phyloP scores from a whole-genome alignment of 805 yeast genomes.

The Grigorovia yakushimaensis region DNA sequence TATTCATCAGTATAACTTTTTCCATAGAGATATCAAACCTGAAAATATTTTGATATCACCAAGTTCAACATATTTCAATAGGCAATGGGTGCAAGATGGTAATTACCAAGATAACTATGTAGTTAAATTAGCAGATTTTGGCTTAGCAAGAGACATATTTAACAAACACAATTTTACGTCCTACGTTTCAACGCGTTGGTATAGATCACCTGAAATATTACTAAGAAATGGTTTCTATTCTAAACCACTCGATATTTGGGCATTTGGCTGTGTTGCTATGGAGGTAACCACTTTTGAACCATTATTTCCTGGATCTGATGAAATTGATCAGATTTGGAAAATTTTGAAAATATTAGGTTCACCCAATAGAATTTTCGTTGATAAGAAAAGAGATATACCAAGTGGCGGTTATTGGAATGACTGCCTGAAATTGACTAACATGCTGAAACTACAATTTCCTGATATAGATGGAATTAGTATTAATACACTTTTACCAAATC shows the following conservation, averaged over 20 bases:
- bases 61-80: conserved; percentile 41
- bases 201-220: conserved; percentile 72
- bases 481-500: conserved; percentile 36
- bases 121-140: conserved; percentile 72
- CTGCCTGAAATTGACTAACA: conserved; percentile 42
- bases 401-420: conserved; percentile 71
- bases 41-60: conserved; percentile 75
- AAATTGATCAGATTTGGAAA: conserved; percentile 66
- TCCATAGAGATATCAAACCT: conserved; percentile 89
- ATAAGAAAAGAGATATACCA: conserved; percentile 27
- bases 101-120: conserved; percentile 37
- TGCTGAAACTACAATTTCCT: conserved; percentile 51
- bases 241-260: conserved; percentile 75
- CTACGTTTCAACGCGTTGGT: conserved; percentile 80
- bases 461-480: conserved; percentile 41
- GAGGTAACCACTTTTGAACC: conserved; percentile 69
- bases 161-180: conserved; percentile 54
- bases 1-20: conserved; percentile 52
- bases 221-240: conserved; percentile 54
- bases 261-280: conserved; percentile 70
- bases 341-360: conserved; percentile 64
- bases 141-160: conserved; percentile 54
- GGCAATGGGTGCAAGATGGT: conserved; percentile 21
- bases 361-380: conserved; percentile 37
- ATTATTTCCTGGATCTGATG: conserved; percentile 74